phyloP scores from a whole-genome alignment of 352 stramenopile species.

The Globisporangium viniferum region DNA sequence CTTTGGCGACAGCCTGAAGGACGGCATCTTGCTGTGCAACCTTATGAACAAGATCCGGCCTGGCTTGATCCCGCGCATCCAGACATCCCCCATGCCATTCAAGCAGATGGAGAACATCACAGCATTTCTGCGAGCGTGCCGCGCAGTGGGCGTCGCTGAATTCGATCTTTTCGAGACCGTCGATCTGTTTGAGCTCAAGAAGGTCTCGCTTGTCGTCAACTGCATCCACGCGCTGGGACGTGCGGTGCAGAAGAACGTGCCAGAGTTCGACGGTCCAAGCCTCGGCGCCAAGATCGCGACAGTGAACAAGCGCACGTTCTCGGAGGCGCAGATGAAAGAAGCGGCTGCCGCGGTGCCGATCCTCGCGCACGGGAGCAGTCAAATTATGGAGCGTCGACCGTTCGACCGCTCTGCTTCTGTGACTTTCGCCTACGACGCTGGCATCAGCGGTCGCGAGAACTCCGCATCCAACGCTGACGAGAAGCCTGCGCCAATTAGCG shows the following conservation, averaged over 20 bases:
- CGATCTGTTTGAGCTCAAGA: conserved; percentile 88
- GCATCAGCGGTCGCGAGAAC: conserved; percentile 25
- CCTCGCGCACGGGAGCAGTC: conserved; percentile 48
- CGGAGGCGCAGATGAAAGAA: conserved; percentile 60
- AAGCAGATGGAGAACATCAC: conserved; percentile 92
- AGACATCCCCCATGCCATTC: conserved; percentile 75
- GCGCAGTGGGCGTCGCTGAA: conserved; percentile 78
- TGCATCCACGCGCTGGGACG: conserved; percentile 83
- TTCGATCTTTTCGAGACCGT: conserved; percentile 91
- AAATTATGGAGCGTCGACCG: conserved; percentile 58
- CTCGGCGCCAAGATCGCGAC: conserved; percentile 77
- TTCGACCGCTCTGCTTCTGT: conserved; percentile 70
- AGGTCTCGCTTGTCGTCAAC: conserved; percentile 78
- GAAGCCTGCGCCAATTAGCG: neutral
- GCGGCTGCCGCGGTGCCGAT: conserved; percentile 54
- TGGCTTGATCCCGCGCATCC: conserved; percentile 48
- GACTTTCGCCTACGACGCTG: conserved; percentile 62
- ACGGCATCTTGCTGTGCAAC: conserved; percentile 76
- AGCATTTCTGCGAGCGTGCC: conserved; percentile 76
- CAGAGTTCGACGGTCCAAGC: conserved; percentile 59
- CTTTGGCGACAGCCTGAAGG: conserved; percentile 75
- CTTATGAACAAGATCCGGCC: conserved; percentile 78
- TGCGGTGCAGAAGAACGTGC: conserved; percentile 70
- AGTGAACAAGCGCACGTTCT: conserved; percentile 62
- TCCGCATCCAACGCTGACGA: neutral